Percentiles rank a stretch among this genome's conserved stretches.
Conservation (phyloP, 441 rosid species). For the Populus tomentosa region DNA sequence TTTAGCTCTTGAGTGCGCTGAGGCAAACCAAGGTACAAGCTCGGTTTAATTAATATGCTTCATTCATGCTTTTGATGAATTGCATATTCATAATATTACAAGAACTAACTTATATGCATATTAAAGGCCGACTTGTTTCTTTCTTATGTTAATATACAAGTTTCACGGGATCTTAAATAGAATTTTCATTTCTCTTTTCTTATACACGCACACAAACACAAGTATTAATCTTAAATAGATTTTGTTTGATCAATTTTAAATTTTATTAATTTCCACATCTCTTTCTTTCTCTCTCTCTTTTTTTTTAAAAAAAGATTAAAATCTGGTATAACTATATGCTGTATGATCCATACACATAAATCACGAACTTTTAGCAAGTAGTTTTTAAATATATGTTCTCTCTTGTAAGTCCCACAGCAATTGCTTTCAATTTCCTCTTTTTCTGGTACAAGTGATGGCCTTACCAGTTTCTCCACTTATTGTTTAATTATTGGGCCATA, state of each 20-base stretch:
- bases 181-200: not conserved
- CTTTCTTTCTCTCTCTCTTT: not conserved
- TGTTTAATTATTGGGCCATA: not conserved
- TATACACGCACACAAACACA: too few species aligned
- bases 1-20: constrained; percentile 80
- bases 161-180: not conserved
- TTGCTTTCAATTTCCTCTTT: not conserved
- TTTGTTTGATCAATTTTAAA: not conserved
- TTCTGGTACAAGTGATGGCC: not conserved
- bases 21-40: constrained; percentile 70
- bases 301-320: not conserved
- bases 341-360: not conserved
- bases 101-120: too few species aligned
- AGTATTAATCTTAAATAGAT: not conserved
- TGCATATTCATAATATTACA: too few species aligned
- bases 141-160: not conserved
- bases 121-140: too few species aligned
- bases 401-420: not conserved
- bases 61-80: not conserved
- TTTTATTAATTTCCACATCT: not conserved
- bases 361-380: too few species aligned
- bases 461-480: not conserved
- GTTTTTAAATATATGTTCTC: not conserved
- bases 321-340: not conserved
- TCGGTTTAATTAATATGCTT: too few species aligned